A percentile compares a stretch with the other conserved stretches of the same genome.
These are phyloP conservation scores for Cyathus striatus DNA, from an alignment of 768 basidiomycete genomes.

Conservation along the genomic window DNA sequence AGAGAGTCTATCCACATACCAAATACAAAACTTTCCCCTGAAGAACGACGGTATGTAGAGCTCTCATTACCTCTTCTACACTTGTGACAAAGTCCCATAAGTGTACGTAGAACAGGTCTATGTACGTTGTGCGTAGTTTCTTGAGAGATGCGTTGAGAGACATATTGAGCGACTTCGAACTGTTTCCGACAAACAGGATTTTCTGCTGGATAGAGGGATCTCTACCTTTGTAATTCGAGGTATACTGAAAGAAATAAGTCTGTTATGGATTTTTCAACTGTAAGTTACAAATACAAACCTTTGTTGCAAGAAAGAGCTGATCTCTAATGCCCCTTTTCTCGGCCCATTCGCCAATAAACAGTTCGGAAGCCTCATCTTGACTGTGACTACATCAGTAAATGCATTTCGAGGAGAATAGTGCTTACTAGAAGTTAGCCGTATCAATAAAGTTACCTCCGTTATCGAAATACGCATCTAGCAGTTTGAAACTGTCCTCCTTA, in stretches of 20 bases:
- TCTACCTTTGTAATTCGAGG: slow-evolving; percentile 17
- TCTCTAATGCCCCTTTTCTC: slow-evolving; percentile 36
- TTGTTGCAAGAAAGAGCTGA: slow-evolving; percentile 41
- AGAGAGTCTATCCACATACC: no score
- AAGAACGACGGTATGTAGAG: slow-evolving; percentile 44
- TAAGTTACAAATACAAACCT: slow-evolving; percentile 18
- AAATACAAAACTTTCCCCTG: slow-evolving; percentile 46
- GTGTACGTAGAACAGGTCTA: slow-evolving; percentile 17
- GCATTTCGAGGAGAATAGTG: background rate
- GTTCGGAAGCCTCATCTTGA: slow-evolving; percentile 49
- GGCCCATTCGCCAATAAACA: slow-evolving; percentile 46
- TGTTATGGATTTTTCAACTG: background rate
- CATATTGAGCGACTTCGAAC: slow-evolving; percentile 31
- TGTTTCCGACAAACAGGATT: slow-evolving; percentile 31
- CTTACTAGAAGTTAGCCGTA: slow-evolving; percentile 25
- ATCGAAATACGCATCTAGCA: slow-evolving; percentile 1
- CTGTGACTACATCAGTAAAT: slow-evolving; percentile 13
- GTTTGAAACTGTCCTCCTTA: slow-evolving; percentile 16
- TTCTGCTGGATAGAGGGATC: slow-evolving; percentile 22
- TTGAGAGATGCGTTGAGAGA: slow-evolving; percentile 34
- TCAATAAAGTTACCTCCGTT: slow-evolving; percentile 30
- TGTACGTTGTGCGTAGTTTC: slow-evolving; percentile 34
- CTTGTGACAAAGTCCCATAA: slow-evolving; percentile 47
- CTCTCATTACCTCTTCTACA: slow-evolving; percentile 53
- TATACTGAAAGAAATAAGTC: slow-evolving; percentile 15